These are phyloP conservation scores for Gymnopilus dilepis DNA, from an alignment of 768 basidiomycete genomes.

Conservation along the genomic window DNA sequence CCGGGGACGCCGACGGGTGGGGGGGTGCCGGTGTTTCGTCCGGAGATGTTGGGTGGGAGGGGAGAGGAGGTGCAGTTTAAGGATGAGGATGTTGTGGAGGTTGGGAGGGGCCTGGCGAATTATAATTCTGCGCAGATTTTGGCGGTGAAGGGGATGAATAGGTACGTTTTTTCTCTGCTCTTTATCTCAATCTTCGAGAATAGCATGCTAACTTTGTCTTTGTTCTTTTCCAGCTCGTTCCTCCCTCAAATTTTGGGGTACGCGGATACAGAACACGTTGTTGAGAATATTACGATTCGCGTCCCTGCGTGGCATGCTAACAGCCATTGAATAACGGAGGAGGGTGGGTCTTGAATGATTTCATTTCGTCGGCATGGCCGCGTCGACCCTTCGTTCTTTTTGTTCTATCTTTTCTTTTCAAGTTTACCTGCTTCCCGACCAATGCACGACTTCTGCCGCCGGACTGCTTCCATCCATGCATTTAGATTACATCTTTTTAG, in stretches of 20 bases:
- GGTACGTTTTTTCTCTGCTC: constrained; percentile 53
- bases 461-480: neutral
- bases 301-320: constrained; percentile 34
- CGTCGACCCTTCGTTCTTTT: neutral
- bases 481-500: neutral
- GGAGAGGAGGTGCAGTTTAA: constrained; percentile 28
- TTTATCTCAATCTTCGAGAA: neutral
- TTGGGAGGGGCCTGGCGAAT: constrained; percentile 93
- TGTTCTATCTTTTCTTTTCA: neutral
- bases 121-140: constrained; percentile 94
- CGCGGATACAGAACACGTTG: constrained; percentile 96
- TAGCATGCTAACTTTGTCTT: constrained; percentile 16
- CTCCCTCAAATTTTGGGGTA: constrained; percentile 86
- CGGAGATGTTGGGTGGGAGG: constrained; percentile 2
- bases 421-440: neutral
- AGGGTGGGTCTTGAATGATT: neutral
- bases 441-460: neutral
- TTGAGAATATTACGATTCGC: constrained; percentile 90
- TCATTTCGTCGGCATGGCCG: neutral
- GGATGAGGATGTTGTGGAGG: constrained; percentile 78
- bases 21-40: constrained; percentile 31
- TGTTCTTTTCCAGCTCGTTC: constrained; percentile 65
- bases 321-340: neutral
- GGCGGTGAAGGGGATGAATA: constrained; percentile 88
- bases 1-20: constrained; percentile 59